Percentiles rank a stretch among this genome's conserved stretches.
Evolutionary conservation across 2,329 filamentous ascomycete species (phyloP).

Genomic region (Aspergillus sp.): DNA sequence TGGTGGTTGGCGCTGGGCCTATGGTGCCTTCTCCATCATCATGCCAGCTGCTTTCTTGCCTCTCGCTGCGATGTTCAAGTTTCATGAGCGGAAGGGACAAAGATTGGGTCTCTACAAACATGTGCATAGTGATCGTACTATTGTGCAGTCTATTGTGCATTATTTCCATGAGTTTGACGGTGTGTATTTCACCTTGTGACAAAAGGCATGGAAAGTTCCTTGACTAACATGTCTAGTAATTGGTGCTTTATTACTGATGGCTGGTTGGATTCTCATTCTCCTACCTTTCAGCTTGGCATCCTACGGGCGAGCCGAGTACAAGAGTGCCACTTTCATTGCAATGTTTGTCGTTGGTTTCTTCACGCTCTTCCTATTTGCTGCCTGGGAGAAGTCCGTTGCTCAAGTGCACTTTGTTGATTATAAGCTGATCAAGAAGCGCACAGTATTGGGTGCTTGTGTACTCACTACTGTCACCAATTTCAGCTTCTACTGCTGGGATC

Average conservation of each 20-base stretch:
- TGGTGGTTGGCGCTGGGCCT: conserved; percentile 57
- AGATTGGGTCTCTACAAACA: conserved; percentile 46
- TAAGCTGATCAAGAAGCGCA: conserved; percentile 44
- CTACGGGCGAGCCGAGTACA: conserved; percentile 35
- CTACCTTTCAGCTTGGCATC: conserved; percentile 56
- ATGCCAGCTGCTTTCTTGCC: conserved; percentile 51
- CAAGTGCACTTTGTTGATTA: conserved; percentile 50
- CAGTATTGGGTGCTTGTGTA: conserved; percentile 47
- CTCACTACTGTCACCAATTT: conserved; percentile 44
- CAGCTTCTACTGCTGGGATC: conserved; percentile 48
- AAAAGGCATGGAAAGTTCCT: too few relatives aligned
- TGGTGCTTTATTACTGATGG: conserved; percentile 54
- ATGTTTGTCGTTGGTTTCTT: conserved; percentile 50
- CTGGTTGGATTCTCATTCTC: conserved; percentile 57
- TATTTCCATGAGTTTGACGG: conserved; percentile 59
- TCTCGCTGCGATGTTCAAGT: conserved; percentile 48
- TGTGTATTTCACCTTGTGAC: conserved; percentile 12
- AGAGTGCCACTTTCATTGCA: conserved; percentile 43
- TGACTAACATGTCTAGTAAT: conserved; percentile 31
- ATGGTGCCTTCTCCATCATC: conserved; percentile 56
- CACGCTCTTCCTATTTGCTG: conserved; percentile 47
- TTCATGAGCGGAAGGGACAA: conserved; percentile 53
- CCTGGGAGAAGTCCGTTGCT: conserved; percentile 51
- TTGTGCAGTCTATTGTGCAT: conserved; percentile 42
- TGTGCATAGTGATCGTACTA: conserved; percentile 40